Evolutionary conservation across 805 yeast genomes (phyloP), one percentile per base, ranked within the genome.

Genomic region (Blastobotrys robertii): DNA sequence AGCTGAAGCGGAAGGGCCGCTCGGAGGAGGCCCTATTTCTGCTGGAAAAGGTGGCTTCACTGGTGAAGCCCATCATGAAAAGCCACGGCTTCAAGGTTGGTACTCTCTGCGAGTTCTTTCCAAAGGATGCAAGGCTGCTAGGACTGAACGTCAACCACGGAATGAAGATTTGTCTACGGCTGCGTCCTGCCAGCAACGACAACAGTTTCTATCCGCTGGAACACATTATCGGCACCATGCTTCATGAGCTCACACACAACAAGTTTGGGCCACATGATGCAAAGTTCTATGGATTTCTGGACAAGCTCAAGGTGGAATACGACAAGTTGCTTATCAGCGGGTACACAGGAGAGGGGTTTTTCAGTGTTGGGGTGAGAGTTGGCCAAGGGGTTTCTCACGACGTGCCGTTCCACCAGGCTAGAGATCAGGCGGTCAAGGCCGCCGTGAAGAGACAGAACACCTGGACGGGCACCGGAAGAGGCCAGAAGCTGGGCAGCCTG

Each of bases 201-300:
- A 52, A 53, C 29, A 53, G 56, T 44, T 87, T 88, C 57, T 57
- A 78, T 13, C 80, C 87, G 1, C 64, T 79, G 35, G 67, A 62
- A 60, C 78, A 77, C 40, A 63, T 88, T 1, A 56, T 88, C 19
- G 95, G 87, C 1, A 86, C 95, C 0, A 74, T 87, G 77, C 65
- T 90, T 4, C 97, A 90, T 60, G 97, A 90, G 58, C 67, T 90
- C 34, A 74, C 85, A 1, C 97, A 90, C 58, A 88, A 86, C 58
- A 57, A 69, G 14, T 66, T 66, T 54, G 95, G 96, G 0, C 83
- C 94, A 0, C 97, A 90, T 57, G 81, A 90, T 64, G 72, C 64
- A 2, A 63, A 63, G 45, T 90, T 90, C 56, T 84, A 84, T 57
- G 64, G 65, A 40, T 70, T 71, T 40, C 59, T 86, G 49, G 90